Base-by-base conservation (phyloP, 345 rosid species). In the Euphorbia peplus region DNA sequence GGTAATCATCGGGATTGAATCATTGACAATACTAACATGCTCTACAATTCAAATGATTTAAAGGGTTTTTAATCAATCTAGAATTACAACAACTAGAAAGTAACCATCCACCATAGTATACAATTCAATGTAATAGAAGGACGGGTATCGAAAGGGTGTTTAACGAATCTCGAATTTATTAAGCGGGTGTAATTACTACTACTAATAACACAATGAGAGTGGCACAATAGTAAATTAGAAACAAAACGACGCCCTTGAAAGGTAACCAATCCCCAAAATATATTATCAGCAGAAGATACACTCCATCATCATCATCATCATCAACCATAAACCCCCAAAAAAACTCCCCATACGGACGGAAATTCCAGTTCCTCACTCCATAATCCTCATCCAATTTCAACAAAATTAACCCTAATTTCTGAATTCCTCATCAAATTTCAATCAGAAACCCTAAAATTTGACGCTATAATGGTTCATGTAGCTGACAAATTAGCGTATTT, bases 401-500 rank as follows among this genome's bases (percentile, higher is more conserved):
- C n/a, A 12, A 44, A 10, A 12, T 11, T 13, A 7, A 1, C 15
- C 3, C 47, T 8, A 42, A 8, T 44, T 44, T 1, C 50, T 44
- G 50, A 12, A 18, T 5, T 41, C 26, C 12, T 42, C 11, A 26
- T 68, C 44, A 4, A 15, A 13, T 54, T 25, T 41, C 24, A 19
- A 39, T 53, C 13, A 37, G 22, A 37, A 32, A 37, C 14, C 22
- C 37, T 25, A 73, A 24, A 21, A 16, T 26, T 22, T 10, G 2
- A 6, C 11, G 47, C 25, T 44, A 75, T 39, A 83, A 92, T 92
- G 98, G 92, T 76, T 65, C 98, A 89, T 78, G 83, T 73, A 57
- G 91, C 93, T 28, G 95, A 95, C 67, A 95, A 91, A 83, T 78
- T 95, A 65, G 90, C 91, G 61, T 85, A 85, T 82, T 95, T 95